phyloP scores from a whole-genome alignment of 305 asterid species.

The Fraxinus platypoda region DNA sequence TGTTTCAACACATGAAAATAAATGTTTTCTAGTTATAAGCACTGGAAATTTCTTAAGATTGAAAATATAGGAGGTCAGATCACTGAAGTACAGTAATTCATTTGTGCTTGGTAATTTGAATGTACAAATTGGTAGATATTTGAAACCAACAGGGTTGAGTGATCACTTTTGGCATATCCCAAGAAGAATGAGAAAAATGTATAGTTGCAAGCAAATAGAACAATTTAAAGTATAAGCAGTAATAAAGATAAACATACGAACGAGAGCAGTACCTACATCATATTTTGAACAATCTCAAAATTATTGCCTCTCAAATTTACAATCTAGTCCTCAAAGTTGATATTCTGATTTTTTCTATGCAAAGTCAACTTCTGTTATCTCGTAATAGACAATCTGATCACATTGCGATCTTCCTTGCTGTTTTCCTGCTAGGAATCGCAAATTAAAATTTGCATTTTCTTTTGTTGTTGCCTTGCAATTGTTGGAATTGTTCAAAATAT shows the following conservation, averaged over 20 bases:
- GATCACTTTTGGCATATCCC: neutral
- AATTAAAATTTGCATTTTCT: neutral
- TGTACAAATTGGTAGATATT: neutral
- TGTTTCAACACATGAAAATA: neutral
- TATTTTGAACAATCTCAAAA: neutral
- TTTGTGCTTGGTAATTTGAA: neutral
- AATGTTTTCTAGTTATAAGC: neutral
- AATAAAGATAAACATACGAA: neutral
- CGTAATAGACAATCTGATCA: neutral
- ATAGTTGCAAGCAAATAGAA: neutral
- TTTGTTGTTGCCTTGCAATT: neutral
- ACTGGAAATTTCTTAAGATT: neutral
- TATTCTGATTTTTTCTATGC: neutral
- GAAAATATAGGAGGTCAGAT: neutral
- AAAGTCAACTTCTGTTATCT: neutral
- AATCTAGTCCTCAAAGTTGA: neutral
- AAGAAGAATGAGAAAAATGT: neutral
- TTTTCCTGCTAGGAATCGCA: neutral
- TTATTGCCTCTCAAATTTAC: neutral
- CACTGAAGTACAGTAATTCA: neutral
- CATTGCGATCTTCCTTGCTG: neutral
- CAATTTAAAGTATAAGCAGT: neutral
- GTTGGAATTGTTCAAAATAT: neutral
- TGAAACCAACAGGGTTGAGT: neutral
- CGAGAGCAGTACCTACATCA: neutral